phyloP scores from a whole-genome alignment of 495 filamentous ascomycete species.

The Aspergillus bertholletiae region DNA sequence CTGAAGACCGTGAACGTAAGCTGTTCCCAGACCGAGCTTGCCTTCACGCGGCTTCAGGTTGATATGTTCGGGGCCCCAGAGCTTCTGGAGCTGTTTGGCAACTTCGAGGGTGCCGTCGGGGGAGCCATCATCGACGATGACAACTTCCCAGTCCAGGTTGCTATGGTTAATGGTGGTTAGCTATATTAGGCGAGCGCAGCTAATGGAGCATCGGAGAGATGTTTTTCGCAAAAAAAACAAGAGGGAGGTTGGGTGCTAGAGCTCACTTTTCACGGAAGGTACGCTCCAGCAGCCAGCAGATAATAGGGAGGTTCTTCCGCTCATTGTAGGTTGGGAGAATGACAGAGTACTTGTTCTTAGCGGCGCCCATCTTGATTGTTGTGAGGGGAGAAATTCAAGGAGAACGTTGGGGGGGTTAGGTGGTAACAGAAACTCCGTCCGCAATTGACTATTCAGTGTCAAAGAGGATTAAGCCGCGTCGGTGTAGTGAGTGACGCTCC shows the following conservation, averaged over 20 bases:
- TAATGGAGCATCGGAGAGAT: background rate
- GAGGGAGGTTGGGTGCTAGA: background rate
- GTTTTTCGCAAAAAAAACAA: background rate
- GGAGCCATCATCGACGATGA: slow-evolving; percentile 96
- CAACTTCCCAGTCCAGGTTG: slow-evolving; percentile 94
- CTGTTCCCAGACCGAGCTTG: slow-evolving; percentile 94
- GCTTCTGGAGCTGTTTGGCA: slow-evolving; percentile 82
- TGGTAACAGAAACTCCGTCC: background rate
- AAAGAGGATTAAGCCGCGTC: background rate
- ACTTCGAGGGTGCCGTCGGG: slow-evolving; percentile 92
- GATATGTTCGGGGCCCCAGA: slow-evolving; percentile 72
- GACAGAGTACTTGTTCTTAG: slow-evolving; percentile 83
- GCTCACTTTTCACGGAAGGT: slow-evolving; percentile 75
- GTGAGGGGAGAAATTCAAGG: background rate
- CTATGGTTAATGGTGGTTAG: slow-evolving; percentile 37
- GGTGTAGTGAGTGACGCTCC: background rate
- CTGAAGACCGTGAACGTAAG: slow-evolving; percentile 91
- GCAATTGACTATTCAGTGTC: background rate
- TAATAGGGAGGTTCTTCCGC: slow-evolving; percentile 92
- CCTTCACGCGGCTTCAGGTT: slow-evolving; percentile 81
- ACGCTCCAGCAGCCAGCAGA: slow-evolving; percentile 86
- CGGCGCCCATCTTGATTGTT: slow-evolving; percentile 34
- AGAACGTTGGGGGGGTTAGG: background rate
- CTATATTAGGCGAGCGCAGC: background rate
- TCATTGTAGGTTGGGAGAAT: slow-evolving; percentile 99